Percentiles rank a stretch among this genome's conserved stretches.
phyloP scores from a whole-genome alignment of 148 eudicot species.

The Persicaria tinctoria region DNA sequence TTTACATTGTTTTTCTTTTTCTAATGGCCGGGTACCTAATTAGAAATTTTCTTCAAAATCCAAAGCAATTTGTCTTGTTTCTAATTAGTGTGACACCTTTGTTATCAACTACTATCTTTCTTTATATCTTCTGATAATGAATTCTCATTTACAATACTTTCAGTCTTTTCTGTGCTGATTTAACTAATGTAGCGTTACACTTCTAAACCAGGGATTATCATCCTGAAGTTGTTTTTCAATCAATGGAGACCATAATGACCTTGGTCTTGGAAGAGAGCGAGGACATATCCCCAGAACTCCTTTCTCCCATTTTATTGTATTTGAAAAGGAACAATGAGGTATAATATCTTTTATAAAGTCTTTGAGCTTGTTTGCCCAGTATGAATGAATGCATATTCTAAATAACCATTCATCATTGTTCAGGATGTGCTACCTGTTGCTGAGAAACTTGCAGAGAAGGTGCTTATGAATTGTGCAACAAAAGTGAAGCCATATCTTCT shows the following conservation, averaged over 20 bases:
- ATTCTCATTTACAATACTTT: not conserved
- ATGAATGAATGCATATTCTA: not conserved
- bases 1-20: not conserved
- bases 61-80: not conserved
- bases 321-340: constrained; percentile 56
- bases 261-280: constrained; percentile 93
- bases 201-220: constrained; percentile 51
- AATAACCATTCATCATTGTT: not conserved
- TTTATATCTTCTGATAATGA: not conserved
- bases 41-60: not conserved
- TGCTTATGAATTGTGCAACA: constrained; percentile 41
- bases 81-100: not conserved
- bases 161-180: not conserved
- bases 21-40: not conserved
- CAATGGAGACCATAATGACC: constrained; percentile 88
- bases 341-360: not conserved
- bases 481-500: constrained; percentile 60
- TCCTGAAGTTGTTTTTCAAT: constrained; percentile 43
- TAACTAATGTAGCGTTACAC: not conserved
- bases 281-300: constrained; percentile 49
- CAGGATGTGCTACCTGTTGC: constrained; percentile 60
- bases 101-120: not conserved
- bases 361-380: not conserved
- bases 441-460: constrained; percentile 54
- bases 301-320: constrained; percentile 44